A percentile compares a stretch with the other conserved stretches of the same genome.
These are phyloP conservation scores for Hypomyces perniciosus DNA, from an alignment of 2,329 filamentous ascomycete species.

Conservation along the genomic window DNA sequence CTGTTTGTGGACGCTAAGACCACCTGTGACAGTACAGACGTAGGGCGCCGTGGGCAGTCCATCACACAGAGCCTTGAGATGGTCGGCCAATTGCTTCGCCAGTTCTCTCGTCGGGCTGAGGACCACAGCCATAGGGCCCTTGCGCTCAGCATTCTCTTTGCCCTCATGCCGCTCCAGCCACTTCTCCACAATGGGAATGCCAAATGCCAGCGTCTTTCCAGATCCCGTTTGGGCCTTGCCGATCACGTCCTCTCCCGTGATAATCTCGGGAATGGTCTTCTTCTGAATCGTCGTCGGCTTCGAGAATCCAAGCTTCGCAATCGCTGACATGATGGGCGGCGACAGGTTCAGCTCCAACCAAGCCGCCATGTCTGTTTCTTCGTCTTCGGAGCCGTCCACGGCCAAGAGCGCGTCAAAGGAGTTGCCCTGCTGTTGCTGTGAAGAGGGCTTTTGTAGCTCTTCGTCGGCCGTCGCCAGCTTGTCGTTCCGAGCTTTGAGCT, in stretches of 20 bases:
- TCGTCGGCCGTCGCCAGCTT: conserved; percentile 32
- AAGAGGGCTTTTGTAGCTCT: conserved; percentile 29
- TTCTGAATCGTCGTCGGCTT: conserved; percentile 79
- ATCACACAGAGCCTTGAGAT: conserved; percentile 69
- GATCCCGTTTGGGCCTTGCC: conserved; percentile 96
- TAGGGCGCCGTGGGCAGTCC: conserved; percentile 56
- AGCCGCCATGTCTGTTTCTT: conserved; percentile 62
- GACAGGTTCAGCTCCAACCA: conserved; percentile 76
- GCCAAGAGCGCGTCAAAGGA: conserved; percentile 50
- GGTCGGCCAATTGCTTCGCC: conserved; percentile 82
- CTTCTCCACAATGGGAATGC: conserved; percentile 82
- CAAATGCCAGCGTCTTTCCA: conserved; percentile 92
- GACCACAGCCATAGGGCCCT: conserved; percentile 66
- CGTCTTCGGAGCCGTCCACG: conserved; percentile 47
- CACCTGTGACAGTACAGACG: conserved; percentile 86
- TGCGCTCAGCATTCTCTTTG: conserved; percentile 27
- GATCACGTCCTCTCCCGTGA: conserved; percentile 82
- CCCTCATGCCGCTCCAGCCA: conserved; percentile 54
- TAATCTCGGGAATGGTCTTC: conserved; percentile 72
- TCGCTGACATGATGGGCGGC: conserved; percentile 60
- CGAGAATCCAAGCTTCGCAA: conserved; percentile 73
- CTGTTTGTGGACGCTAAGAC: conserved; percentile 91
- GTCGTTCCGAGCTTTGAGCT: conserved; percentile 18
- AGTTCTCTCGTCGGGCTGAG: conserved; percentile 89
- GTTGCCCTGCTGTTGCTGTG: conserved; percentile 34